Conservation (phyloP, 139 green algal genomes). For the Closterium sp. region DNA sequence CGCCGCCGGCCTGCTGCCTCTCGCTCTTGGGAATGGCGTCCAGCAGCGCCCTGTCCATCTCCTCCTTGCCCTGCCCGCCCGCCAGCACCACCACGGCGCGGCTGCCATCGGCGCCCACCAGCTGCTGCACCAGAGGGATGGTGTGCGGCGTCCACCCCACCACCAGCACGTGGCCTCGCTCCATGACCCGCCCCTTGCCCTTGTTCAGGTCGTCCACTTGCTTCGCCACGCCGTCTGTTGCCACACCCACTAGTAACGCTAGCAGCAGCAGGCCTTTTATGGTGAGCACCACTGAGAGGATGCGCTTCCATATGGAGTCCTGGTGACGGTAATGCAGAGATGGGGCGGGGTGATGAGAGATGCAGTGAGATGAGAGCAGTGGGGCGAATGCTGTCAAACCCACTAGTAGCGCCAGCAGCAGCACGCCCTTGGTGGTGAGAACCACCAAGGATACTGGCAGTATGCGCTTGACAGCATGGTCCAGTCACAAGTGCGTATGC, state of each 20-base stretch:
- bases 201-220: background rate
- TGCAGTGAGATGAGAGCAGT: no score
- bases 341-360: no score
- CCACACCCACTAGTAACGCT: background rate
- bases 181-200: background rate
- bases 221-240: background rate
- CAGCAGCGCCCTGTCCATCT: conserved; percentile 18
- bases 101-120: conserved; percentile 2
- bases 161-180: background rate
- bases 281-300: no score
- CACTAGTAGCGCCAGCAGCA: no score
- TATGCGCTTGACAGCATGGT: no score
- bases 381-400: no score
- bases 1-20: background rate
- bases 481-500: no score
- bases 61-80: conserved; percentile 12
- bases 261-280: no score
- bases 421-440: no score
- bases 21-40: conserved; percentile 9
- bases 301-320: no score
- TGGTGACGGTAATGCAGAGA: no score
- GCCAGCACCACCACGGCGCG: conserved; percentile 8
- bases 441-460: no score
- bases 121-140: conserved; percentile 20
- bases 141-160: conserved; percentile 14